Conservation (phyloP, 106 monocot genomes). For the Narthecium ossifragum region DNA sequence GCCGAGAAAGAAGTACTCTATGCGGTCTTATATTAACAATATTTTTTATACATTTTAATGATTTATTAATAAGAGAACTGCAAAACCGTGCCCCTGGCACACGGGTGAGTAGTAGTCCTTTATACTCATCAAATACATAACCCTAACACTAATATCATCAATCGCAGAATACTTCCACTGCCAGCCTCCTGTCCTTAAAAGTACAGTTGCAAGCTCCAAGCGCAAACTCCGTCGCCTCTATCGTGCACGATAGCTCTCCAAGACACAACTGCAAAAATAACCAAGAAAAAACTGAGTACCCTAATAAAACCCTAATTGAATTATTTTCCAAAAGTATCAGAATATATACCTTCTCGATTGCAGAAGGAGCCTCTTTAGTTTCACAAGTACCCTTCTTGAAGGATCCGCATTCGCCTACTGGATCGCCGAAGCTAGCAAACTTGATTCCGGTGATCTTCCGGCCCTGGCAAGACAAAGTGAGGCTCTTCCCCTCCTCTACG, state of each 20-base stretch:
- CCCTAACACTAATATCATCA: too few relatives aligned
- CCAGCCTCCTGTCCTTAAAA: too few relatives aligned
- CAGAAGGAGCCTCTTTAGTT: background rate
- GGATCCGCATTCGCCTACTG: background rate
- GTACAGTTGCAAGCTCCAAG: slow-evolving; percentile 3
- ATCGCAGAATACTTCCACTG: too few relatives aligned
- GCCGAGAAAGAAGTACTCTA: too few relatives aligned
- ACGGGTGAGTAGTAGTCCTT: too few relatives aligned
- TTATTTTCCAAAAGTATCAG: background rate
- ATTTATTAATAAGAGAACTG: too few relatives aligned
- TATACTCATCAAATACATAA: too few relatives aligned
- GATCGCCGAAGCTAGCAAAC: background rate
- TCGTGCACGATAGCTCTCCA: slow-evolving; percentile 21
- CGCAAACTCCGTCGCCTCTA: background rate
- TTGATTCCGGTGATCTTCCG: background rate
- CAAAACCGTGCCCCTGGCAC: too few relatives aligned
- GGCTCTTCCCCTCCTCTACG: slow-evolving; percentile 15
- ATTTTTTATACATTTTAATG: too few relatives aligned
- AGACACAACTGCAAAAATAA: slow-evolving; percentile 22
- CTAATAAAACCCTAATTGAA: background rate
- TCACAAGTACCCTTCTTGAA: background rate
- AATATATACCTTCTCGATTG: slow-evolving; percentile 1
- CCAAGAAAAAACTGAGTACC: too few relatives aligned
- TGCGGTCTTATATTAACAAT: too few relatives aligned
- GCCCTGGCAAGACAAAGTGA: background rate